These are phyloP conservation scores for Talaromyces pinophilus DNA, from an alignment of 2,329 filamentous ascomycete species.

Conservation along the genomic window DNA sequence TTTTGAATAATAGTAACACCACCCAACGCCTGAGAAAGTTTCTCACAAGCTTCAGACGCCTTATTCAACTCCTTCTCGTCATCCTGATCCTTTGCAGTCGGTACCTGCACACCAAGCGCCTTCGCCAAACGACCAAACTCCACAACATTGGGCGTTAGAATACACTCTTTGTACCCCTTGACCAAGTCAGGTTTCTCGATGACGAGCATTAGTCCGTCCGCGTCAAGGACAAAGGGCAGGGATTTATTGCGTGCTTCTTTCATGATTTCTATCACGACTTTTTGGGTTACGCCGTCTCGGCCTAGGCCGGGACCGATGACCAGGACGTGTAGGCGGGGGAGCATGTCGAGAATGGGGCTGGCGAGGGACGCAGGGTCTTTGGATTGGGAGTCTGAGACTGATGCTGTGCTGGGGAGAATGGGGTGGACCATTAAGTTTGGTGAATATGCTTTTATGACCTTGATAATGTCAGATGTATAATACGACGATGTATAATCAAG, in stretches of 20 bases:
- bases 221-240: slow-evolving; percentile 85
- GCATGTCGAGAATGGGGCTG: slow-evolving; percentile 71
- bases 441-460: slow-evolving; percentile 95
- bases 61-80: slow-evolving; percentile 47
- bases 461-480: slow-evolving; percentile 13
- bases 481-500: neutral
- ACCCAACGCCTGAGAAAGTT: slow-evolving; percentile 72
- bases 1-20: slow-evolving; percentile 94
- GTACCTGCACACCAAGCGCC: slow-evolving; percentile 66
- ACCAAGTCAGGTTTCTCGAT: slow-evolving; percentile 75
- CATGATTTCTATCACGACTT: slow-evolving; percentile 77
- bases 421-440: slow-evolving; percentile 99
- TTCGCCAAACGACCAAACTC: slow-evolving; percentile 85
- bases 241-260: slow-evolving; percentile 68
- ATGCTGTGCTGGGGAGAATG: slow-evolving; percentile 76
- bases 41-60: slow-evolving; percentile 62
- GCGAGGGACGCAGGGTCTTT: slow-evolving; percentile 62
- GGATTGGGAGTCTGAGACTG: slow-evolving; percentile 50
- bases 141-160: slow-evolving; percentile 92
- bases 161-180: slow-evolving; percentile 76
- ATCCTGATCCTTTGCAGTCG: slow-evolving; percentile 42
- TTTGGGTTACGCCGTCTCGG: slow-evolving; percentile 85
- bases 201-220: slow-evolving; percentile 80
- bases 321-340: slow-evolving; percentile 84
- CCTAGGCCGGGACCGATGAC: slow-evolving; percentile 92